A percentile compares a stretch with the other conserved stretches of the same genome.
Evolutionary conservation across 305 asterid genomes (phyloP).

Genomic region (Rubia peregrina): DNA sequence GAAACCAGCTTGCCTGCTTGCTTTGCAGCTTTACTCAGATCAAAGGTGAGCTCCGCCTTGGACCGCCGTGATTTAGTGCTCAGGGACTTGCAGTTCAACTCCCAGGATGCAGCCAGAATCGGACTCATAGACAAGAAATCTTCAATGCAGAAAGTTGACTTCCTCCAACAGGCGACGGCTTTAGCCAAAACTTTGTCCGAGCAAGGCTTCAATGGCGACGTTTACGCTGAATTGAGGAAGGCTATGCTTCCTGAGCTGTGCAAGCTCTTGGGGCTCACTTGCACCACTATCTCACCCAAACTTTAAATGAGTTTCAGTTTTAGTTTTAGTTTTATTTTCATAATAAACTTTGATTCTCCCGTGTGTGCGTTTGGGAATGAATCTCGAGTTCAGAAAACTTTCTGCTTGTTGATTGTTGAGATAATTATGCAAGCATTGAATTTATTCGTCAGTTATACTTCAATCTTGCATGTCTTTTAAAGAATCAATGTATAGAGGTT

Average conservation of each 20-base stretch:
- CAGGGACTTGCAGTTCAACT: conserved; percentile 1
- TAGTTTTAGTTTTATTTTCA: neutral
- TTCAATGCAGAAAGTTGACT: neutral
- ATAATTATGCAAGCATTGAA: no score
- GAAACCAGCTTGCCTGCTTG: conserved; percentile 2
- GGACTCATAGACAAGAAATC: neutral
- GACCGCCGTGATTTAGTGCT: conserved; percentile 1
- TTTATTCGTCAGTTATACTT: no score
- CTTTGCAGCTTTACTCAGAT: conserved; percentile 12
- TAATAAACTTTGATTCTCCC: no score
- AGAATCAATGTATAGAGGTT: no score
- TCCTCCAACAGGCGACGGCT: neutral
- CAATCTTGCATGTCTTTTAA: no score
- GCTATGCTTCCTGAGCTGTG: conserved; percentile 11
- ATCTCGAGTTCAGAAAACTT: no score
- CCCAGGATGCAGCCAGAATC: neutral
- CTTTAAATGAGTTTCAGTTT: no score
- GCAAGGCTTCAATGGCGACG: neutral
- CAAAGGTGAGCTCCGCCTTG: conserved; percentile 6
- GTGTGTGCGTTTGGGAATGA: no score
- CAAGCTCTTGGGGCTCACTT: conserved; percentile 3
- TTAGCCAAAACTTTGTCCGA: neutral
- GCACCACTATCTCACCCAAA: neutral
- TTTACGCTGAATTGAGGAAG: conserved; percentile 10
- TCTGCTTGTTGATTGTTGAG: no score